Evolutionary conservation across 306 rosid species (phyloP).

Genomic region (Vigna mungo): DNA sequence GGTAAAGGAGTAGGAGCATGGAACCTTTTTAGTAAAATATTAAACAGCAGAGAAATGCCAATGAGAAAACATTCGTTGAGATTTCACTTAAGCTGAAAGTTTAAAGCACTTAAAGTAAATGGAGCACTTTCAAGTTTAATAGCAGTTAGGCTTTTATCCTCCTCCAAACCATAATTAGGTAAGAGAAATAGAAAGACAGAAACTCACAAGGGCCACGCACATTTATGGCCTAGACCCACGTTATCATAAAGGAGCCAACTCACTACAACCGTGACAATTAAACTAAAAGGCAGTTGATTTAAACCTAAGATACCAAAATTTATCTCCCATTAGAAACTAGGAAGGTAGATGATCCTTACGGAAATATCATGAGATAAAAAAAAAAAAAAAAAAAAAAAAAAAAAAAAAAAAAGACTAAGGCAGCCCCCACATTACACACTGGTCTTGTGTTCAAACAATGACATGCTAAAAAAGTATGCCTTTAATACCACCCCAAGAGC

Average conservation of each 20-base stretch:
- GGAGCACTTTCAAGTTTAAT: slow-evolving; percentile 39
- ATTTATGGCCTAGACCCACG: slow-evolving; percentile 46
- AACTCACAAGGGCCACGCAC: slow-evolving; percentile 26
- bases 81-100: slow-evolving; percentile 14
- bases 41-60: slow-evolving; percentile 2
- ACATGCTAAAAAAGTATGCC: slow-evolving; percentile 51
- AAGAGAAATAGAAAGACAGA: slow-evolving; percentile 40
- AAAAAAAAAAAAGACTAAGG: slow-evolving; percentile 18
- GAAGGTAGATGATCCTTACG: slow-evolving; percentile 40
- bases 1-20: slow-evolving; percentile 28
- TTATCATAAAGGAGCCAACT: slow-evolving; percentile 50
- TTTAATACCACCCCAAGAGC: slow-evolving; percentile 45
- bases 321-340: slow-evolving; percentile 46
- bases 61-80: slow-evolving; percentile 22
- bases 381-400: not conserved
- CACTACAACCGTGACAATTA: slow-evolving; percentile 48
- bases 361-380: slow-evolving; percentile 29
- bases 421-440: slow-evolving; percentile 47
- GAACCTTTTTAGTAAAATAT: not conserved
- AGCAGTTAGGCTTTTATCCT: slow-evolving; percentile 35
- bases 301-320: slow-evolving; percentile 46
- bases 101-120: slow-evolving; percentile 20
- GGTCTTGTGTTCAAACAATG: slow-evolving; percentile 53
- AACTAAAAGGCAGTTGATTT: slow-evolving; percentile 52
- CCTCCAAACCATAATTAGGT: slow-evolving; percentile 43